These are phyloP conservation scores for Nannochloropsis gaditana DNA, from an alignment of 108 stramenopile genomes.

Conservation along the genomic window DNA sequence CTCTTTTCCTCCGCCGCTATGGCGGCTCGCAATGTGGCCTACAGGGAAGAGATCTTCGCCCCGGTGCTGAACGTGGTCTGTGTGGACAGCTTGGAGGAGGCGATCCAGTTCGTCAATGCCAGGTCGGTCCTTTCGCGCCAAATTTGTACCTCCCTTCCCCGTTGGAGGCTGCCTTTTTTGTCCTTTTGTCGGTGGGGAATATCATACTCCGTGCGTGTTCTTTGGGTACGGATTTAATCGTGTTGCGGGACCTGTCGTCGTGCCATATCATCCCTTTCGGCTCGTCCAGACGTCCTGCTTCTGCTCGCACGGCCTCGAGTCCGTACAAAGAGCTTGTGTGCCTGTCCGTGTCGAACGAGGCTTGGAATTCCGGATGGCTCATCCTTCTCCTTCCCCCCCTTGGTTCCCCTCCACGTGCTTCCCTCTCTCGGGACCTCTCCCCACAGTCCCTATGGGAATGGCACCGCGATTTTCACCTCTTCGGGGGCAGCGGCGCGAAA, in stretches of 20 bases:
- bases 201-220: no score
- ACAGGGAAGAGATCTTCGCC: constrained; percentile 90
- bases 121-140: constrained; percentile 27
- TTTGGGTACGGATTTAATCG: no score
- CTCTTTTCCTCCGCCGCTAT: not conserved
- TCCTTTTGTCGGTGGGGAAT: no score
- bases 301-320: no score
- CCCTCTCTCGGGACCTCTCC: not conserved
- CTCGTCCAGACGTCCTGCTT: no score
- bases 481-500: constrained; percentile 80
- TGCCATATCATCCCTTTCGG: no score
- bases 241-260: no score
- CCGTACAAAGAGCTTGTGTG: no score
- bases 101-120: constrained; percentile 70
- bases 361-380: no score
- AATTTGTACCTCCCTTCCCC: no score
- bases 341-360: no score
- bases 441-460: constrained; percentile 18
- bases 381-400: not conserved
- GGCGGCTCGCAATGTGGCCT: constrained; percentile 60
- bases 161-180: no score
- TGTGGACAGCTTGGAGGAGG: constrained; percentile 77
- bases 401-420: not conserved
- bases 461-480: constrained; percentile 71
- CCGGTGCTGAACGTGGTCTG: constrained; percentile 72